phyloP scores from a whole-genome alignment of 2,329 filamentous ascomycete genomes.

The Arthrobotrys megalospora region DNA sequence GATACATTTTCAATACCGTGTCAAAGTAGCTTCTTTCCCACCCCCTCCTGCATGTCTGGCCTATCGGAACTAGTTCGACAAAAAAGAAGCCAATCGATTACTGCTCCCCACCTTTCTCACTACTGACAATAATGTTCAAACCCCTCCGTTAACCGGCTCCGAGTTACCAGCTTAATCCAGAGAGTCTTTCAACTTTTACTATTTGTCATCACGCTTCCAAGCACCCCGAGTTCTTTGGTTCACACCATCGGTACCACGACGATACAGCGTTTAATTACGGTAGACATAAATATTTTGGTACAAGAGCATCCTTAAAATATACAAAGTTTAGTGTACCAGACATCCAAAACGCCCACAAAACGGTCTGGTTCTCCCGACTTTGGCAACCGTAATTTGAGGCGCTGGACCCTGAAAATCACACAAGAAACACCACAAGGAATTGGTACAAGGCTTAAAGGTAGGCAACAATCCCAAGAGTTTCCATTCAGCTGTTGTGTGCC shows the following conservation, averaged over 20 bases:
- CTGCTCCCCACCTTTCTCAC: slow-evolving; percentile 20
- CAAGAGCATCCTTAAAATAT: slow-evolving; percentile 2
- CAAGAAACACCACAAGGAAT: slow-evolving; percentile 22
- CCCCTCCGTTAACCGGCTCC: slow-evolving; percentile 23
- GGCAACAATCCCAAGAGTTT: slow-evolving; percentile 35
- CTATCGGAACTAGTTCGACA: slow-evolving; percentile 53
- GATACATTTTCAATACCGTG: slow-evolving; percentile 49
- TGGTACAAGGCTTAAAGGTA: slow-evolving; percentile 49
- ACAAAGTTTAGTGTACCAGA: slow-evolving; percentile 28
- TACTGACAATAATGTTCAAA: slow-evolving; percentile 31
- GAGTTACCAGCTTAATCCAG: slow-evolving; percentile 8
- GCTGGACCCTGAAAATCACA: slow-evolving; percentile 57
- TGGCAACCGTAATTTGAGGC: slow-evolving; percentile 34
- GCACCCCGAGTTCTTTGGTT: slow-evolving; percentile 2
- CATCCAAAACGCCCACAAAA: slow-evolving; percentile 36
- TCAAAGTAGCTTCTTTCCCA: slow-evolving; percentile 35
- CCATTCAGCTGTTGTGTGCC: slow-evolving; percentile 34
- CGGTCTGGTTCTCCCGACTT: slow-evolving; percentile 25
- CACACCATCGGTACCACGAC: not conserved
- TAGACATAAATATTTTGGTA: not conserved
- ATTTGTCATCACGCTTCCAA: slow-evolving; percentile 45
- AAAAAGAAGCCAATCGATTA: slow-evolving; percentile 14
- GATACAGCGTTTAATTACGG: not conserved
- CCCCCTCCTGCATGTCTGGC: slow-evolving; percentile 37
- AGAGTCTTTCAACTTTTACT: slow-evolving; percentile 8